Evolutionary conservation across 2,329 filamentous ascomycete species (phyloP), one percentile per base, ranked within the genome.

Genomic region (Tolypocladium paradoxum): DNA sequence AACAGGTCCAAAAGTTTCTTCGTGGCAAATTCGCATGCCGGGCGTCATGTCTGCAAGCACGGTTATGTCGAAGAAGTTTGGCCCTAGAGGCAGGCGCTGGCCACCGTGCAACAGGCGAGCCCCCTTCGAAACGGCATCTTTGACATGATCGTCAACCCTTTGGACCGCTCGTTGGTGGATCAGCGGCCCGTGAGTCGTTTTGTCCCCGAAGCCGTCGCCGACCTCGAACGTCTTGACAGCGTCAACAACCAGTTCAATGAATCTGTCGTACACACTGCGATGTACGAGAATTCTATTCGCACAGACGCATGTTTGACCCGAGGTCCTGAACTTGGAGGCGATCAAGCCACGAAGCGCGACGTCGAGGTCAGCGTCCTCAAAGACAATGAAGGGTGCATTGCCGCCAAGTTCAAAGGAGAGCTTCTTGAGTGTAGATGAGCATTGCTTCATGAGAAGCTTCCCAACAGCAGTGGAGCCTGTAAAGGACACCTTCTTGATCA

Each of bases 1-100:
- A 0, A 97, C 87, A 2, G 93, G 93, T 0, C 93, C 93, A 66
- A 99, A 99, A 0, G 92, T 99, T 76, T 99, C 93, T 70, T 97
- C 92, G 1, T 75, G 75, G 5, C 88, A 85, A 60, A 97, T 79
- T 55, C 81, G 78, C 92, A 97, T 97, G 43, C 91, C 83, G 54
- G 78, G 75, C 12, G 78, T 95, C 85, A 96, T 92, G 57, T 87
- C 88, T 11, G 87, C 85, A 56, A 99, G 82, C 40, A 97, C 87
- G 0, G 93, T 97, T 2, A 89, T 90, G 64, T 90, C 81, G 73
- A 87, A 96, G 75, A 95, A 99, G 73, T 95, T 95, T 36, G 76
- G 66, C 4, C 92, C 92, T 2, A 95, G 74, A n/a, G 84, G 77
- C 54, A 91, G 70, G 65, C 78, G 82, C 68, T 88, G 78, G 2